These are phyloP conservation scores for Paramecium sexaurelia DNA, from an alignment of 73 alveolate species.

Conservation along the genomic window DNA sequence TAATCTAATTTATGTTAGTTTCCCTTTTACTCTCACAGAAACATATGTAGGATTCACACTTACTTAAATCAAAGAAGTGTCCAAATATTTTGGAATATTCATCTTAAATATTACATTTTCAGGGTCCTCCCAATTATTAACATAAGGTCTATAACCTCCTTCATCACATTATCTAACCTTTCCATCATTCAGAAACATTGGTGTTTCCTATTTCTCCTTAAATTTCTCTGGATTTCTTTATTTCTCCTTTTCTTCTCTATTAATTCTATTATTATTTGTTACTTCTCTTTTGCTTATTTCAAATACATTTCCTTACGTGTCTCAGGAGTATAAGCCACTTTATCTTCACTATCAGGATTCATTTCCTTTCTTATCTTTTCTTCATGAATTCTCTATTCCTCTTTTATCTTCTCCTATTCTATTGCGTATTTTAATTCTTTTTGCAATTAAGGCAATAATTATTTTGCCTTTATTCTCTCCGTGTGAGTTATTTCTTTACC, in stretches of 20 bases:
- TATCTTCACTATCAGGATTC: slow-evolving; percentile 69
- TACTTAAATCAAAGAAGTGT: slow-evolving; percentile 92
- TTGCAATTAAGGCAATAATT: slow-evolving; percentile 67
- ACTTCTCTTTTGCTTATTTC: slow-evolving; percentile 67
- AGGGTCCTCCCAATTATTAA: slow-evolving; percentile 80
- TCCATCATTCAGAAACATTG: slow-evolving; percentile 87
- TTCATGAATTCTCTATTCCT: slow-evolving; percentile 66
- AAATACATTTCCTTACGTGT: slow-evolving; percentile 79
- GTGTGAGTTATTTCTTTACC: slow-evolving; percentile 93
- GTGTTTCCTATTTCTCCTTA: slow-evolving; percentile 75
- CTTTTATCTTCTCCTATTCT: slow-evolving; percentile 73
- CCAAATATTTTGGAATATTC: slow-evolving; percentile 91
- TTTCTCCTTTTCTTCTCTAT: slow-evolving; percentile 65
- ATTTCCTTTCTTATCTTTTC: slow-evolving; percentile 70
- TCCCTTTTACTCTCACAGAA: slow-evolving; percentile 91
- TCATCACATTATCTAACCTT: slow-evolving; percentile 93
- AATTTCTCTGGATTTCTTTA: slow-evolving; percentile 64
- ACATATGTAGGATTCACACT: slow-evolving; percentile 97
- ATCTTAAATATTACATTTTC: slow-evolving; percentile 80
- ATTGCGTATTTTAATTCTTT: slow-evolving; percentile 76
- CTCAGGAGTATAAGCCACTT: slow-evolving; percentile 68
- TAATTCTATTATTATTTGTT: background rate
- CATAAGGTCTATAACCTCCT: slow-evolving; percentile 87
- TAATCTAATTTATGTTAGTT: slow-evolving; percentile 87
- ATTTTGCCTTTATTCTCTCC: slow-evolving; percentile 90